Percentiles rank a stretch among this genome's conserved stretches.
These are phyloP conservation scores for Hura crepitans DNA, from an alignment of 441 rosid species.

Conservation along the genomic window DNA sequence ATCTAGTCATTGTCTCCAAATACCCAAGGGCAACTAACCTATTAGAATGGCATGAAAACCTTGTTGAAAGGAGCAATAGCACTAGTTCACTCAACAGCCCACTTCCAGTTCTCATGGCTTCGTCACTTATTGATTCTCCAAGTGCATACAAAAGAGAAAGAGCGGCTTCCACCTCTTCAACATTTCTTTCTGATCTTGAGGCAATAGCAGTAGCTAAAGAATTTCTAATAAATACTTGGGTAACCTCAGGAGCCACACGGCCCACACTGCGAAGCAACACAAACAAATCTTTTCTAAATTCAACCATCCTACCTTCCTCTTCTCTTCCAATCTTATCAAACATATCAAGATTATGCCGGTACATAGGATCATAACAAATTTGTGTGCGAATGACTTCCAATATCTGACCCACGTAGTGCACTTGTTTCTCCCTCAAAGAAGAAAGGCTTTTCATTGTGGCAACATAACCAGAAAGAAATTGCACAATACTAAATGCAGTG, in stretches of 20 bases:
- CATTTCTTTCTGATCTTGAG: slow-evolving; percentile 60
- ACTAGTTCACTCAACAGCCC: slow-evolving; percentile 69
- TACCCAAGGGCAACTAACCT: slow-evolving; percentile 83
- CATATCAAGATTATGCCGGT: slow-evolving; percentile 59
- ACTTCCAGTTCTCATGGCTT: slow-evolving; percentile 59
- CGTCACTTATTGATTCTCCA: slow-evolving; percentile 81
- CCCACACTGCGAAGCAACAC: slow-evolving; percentile 78
- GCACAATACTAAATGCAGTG: slow-evolving; percentile 56
- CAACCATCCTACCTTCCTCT: slow-evolving; percentile 85
- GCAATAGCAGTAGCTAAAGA: slow-evolving; percentile 59
- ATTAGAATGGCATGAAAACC: slow-evolving; percentile 77
- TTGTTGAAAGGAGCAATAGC: slow-evolving; percentile 65
- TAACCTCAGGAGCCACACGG: slow-evolving; percentile 80
- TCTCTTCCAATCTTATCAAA: slow-evolving; percentile 84
- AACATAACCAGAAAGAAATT: slow-evolving; percentile 77
- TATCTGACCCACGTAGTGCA: slow-evolving; percentile 60
- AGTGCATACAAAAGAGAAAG: slow-evolving; percentile 83
- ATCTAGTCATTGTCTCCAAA: slow-evolving; percentile 73
- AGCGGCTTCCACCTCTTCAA: slow-evolving; percentile 94
- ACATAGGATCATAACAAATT: slow-evolving; percentile 65
- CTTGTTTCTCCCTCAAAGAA: slow-evolving; percentile 62
- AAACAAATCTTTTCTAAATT: slow-evolving; percentile 76
- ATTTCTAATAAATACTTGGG: slow-evolving; percentile 67
- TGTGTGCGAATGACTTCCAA: slow-evolving; percentile 74
- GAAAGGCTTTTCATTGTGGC: slow-evolving; percentile 69